Evolutionary conservation across 83 land plant species (phyloP), one percentile per base, ranked within the genome.

Genomic region (Picea abies): DNA sequence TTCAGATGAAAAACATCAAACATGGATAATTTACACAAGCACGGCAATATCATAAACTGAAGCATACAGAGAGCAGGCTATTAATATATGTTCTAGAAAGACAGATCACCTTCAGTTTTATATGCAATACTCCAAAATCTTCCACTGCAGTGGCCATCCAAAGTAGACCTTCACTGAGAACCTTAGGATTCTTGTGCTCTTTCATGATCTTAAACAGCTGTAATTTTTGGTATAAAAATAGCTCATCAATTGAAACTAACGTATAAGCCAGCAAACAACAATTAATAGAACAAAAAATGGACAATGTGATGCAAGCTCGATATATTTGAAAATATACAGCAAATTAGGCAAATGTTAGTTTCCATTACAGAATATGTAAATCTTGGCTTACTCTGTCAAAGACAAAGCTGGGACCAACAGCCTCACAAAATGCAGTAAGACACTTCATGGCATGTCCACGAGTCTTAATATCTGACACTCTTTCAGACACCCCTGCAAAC

Each of bases 121-220:
- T 60, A 82, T 90, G 92, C 17, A 92, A 88, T 29, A 93, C 79
- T 14, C 99, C 99, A 86, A 98, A 98, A 83, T 96, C 97, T 37
- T 98, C 99, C 60, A 94, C 86, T 20, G 96, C 96, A 14, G 99
- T 89, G 65, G 91, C 93, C 99, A 98, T 96, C 99, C 99, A 98
- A 35, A 87, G 60, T 19, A 97, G 52, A 4, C 99, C 98, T 83
- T 97, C 99, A 85, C 97, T 93, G 12, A 97, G 92, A 79, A 97
- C 99, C 88, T 97, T 97, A 4, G 99, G 98, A 82, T 97, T 97
- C 86, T 96, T 97, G 88, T 97, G 99, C 83, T 97, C 99, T 83
- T 94, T 96, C 99, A 92, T 94, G 35, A 97, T 93, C 86, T 98
- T 98, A 86, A 87, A 96, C 17, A 96, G 85, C 99, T 94, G 82